A percentile compares a stretch with the other conserved stretches of the same genome.
Evolutionary conservation across 495 filamentous ascomycete species (phyloP).

Genomic region (Trichoderma gamsii): DNA sequence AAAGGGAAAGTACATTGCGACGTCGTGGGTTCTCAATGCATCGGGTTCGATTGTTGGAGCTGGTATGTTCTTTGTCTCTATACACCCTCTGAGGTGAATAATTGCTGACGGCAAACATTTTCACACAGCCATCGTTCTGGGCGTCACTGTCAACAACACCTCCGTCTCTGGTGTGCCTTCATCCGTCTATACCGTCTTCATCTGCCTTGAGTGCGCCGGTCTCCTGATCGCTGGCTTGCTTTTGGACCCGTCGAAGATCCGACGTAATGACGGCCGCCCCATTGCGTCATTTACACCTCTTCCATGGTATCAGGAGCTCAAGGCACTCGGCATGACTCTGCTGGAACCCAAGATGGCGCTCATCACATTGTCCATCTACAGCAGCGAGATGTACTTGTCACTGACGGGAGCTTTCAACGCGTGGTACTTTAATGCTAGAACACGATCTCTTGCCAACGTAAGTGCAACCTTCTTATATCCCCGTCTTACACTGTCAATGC

Average conservation of each 20-base stretch:
- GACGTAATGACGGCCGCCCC: slow-evolving; percentile 5
- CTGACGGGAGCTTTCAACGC: slow-evolving; percentile 3
- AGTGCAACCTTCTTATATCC: background rate
- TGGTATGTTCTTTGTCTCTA: background rate
- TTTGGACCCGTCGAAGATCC: background rate
- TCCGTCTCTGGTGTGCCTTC: slow-evolving; percentile 9
- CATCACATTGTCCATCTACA: slow-evolving; percentile 11
- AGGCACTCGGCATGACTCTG: background rate
- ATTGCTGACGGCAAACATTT: too few relatives aligned
- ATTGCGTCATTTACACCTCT: slow-evolving; percentile 2
- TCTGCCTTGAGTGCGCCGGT: slow-evolving; percentile 7
- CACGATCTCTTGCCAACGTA: slow-evolving; percentile 10
- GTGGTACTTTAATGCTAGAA: slow-evolving; percentile 13
- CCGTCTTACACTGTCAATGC: background rate
- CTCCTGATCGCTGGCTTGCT: background rate
- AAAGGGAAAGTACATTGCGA: slow-evolving; percentile 10
- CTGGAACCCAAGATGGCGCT: slow-evolving; percentile 10
- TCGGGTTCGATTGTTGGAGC: background rate
- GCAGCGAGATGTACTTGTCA: slow-evolving; percentile 9
- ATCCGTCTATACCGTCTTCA: slow-evolving; percentile 1
- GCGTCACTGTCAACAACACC: slow-evolving; percentile 5
- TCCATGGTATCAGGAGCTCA: slow-evolving; percentile 6
- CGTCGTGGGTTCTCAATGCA: slow-evolving; percentile 3
- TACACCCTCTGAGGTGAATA: background rate
- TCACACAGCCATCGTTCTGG: slow-evolving; percentile 4